Base-by-base conservation (phyloP, 2,329 filamentous ascomycete genomes). In the Pezicula rhizophila region DNA sequence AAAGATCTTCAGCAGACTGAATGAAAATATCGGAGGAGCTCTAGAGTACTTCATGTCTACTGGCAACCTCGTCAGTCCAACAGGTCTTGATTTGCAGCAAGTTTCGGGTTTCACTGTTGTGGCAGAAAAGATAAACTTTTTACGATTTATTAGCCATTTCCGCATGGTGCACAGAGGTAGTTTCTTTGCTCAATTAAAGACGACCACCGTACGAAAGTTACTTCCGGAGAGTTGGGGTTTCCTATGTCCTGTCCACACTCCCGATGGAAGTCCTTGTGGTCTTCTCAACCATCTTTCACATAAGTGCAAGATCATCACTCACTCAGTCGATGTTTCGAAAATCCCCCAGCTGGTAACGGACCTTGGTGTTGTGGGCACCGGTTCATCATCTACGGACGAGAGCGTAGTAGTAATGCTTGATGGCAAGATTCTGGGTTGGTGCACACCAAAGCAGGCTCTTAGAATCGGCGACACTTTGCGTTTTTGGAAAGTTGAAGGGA, bases 121-220 rank as follows among this genome's bases (percentile, higher is more conserved):
- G 45, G 93, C 93, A 2, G 93, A 99, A 67, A 97, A 97, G 77
- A 92, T 99, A 66, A 99, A 99, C 72, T 99, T 97, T 67, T 82
- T 95, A 63, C 89, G 93, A 61, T 99, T 97, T 72, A 95, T 99
- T 72, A 93, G 89, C 68, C 93, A 99, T 69, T 99, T 99, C 78
- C 87, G 93, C 58, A 96, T 96, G 90, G 89, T 99, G 50, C 93
- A 99, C 73, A 84, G 93, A 82, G 93, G 93, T 75, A 93, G 89
- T 65, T 99, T 99, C 79, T 99, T 99, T 67, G 93, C 93, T 3
- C 89, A 97, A 66, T 72, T 99, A 56, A 97, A 96, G 71, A 99
- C 93, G 0, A 99, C 93, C 0, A 93, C 93, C 0, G 93, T 99
- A 45, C 82, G 93, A 72, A 99, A 97, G 68, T 74, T 99, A 59